Evolutionary conservation across 2,329 filamentous ascomycete species (phyloP).

Genomic region (Ophiostoma novo-ulmi): DNA sequence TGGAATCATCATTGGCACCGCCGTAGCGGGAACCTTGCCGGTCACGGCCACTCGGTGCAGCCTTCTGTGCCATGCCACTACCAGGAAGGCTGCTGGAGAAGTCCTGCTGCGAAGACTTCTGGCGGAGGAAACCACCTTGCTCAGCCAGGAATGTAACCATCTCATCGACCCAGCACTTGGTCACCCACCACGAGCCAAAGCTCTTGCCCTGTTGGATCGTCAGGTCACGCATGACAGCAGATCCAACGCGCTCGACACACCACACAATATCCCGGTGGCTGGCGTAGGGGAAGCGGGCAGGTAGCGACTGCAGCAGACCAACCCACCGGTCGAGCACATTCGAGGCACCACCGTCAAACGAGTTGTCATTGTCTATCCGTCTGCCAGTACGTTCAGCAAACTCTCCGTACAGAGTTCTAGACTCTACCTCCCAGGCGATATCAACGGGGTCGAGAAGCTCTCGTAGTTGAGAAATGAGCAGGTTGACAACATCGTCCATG

Average conservation of each 20-base stretch:
- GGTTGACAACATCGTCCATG: conserved; percentile 61
- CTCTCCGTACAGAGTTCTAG: conserved; percentile 56
- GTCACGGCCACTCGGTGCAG: conserved; percentile 32
- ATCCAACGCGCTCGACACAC: conserved; percentile 70
- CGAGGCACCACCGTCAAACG: conserved; percentile 43
- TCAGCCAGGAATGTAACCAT: conserved; percentile 88
- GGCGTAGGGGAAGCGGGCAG: conserved; percentile 67
- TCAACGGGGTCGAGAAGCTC: conserved; percentile 64
- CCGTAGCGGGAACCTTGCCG: conserved; percentile 40
- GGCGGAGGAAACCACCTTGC: conserved; percentile 78
- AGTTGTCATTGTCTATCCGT: conserved; percentile 37
- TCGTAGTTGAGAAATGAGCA: conserved; percentile 63
- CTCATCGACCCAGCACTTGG: conserved; percentile 92
- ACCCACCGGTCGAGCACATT: conserved; percentile 77
- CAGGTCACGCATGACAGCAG: conserved; percentile 72
- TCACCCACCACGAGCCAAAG: conserved; percentile 91
- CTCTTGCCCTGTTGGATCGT: conserved; percentile 73
- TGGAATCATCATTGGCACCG: conserved; percentile 44
- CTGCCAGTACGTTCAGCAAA: conserved; percentile 46
- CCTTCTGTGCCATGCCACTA: conserved; percentile 28
- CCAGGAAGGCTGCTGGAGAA: conserved; percentile 17
- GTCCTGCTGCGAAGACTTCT: conserved; percentile 40
- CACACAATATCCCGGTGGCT: conserved; percentile 68
- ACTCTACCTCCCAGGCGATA: conserved; percentile 61
- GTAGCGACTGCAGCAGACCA: conserved; percentile 63